Base-by-base conservation (phyloP, 352 stramenopile species). In the Phytophthora cactorum region DNA sequence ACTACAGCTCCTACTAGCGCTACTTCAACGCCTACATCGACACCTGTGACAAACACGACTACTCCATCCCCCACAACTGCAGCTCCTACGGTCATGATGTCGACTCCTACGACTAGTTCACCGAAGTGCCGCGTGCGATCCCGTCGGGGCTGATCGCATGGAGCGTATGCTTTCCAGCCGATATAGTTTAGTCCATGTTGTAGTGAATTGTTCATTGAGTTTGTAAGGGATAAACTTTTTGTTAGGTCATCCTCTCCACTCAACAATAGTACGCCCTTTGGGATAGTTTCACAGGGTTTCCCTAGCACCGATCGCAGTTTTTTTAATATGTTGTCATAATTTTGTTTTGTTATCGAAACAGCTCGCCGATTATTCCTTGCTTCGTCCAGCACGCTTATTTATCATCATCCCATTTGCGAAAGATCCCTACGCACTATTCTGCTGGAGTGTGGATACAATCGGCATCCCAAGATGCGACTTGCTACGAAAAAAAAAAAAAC, bases 101-200 rank as follows among this genome's bases (percentile, higher is more conserved):
- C 52, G 4, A 36, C 52, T 1, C 53, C 52, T 29, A 39, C 55
- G 22, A 63, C 54, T 46, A 63, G 15, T 45, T 64, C 59, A n/a
- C 45, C 59, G 4, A 72, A 72, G 59, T 72, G 65, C 45, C 65
- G 57, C 7, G 65, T 72, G n/a, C 52, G 65, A 49, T 58, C 36
- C 5, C 59, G 65, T 56, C 65, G 65, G 10, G 34, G 54, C 29
- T 68, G 68, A 52, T 25, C 47, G 15, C 15, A 38, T 56, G 51
- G 47, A 45, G 22, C 7, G 12, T 57, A 7, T 15, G 52, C 45
- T n/a, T 9, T 44, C 39, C 2, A 5, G 10, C 36, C 12, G 36
- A 43, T 7, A 8, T 7, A 43, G 36, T 43, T n/a, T 43, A 17
- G 36, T 43, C 5, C 36, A 43, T n/a, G 36, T n/a, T 17, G 36